These are phyloP conservation scores for Solanum sitiens DNA, from an alignment of 257 asterid genomes.

Conservation along the genomic window DNA sequence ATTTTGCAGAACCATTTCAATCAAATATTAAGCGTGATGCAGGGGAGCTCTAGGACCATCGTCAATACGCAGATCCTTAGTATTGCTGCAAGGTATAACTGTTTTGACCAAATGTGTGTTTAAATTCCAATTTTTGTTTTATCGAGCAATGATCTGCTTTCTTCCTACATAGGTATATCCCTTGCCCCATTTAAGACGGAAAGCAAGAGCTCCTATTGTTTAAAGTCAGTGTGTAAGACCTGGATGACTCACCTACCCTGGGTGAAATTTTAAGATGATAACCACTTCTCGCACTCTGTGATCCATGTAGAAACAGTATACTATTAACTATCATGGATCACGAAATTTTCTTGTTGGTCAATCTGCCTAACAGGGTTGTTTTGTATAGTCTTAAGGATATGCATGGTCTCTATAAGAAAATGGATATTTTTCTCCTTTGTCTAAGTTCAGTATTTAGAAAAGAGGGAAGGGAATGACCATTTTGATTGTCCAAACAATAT, in stretches of 20 bases:
- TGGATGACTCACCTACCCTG: not conserved
- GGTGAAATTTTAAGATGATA: not conserved
- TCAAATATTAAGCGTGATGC: slow-evolving; percentile 65
- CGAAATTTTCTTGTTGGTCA: not conserved
- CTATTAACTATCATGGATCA: not conserved
- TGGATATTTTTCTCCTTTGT: not conserved
- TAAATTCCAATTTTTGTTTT: not conserved
- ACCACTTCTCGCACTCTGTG: not conserved
- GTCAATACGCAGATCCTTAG: slow-evolving; percentile 51
- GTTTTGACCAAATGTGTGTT: not conserved
- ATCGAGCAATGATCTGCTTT: not conserved
- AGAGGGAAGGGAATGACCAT: not conserved
- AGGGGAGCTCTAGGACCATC: slow-evolving; percentile 65
- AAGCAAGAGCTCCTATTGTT: not conserved
- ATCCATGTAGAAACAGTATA: not conserved
- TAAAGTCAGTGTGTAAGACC: not conserved
- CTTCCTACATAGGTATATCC: not conserved
- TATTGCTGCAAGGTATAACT: slow-evolving; percentile 51
- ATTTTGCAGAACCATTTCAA: slow-evolving; percentile 70
- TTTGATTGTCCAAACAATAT: not conserved
- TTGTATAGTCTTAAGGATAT: not conserved
- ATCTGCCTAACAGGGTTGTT: not conserved
- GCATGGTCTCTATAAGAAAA: not conserved
- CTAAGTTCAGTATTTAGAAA: not conserved
- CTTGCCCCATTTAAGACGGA: not conserved